A percentile compares a stretch with the other conserved stretches of the same genome.
phyloP scores from a whole-genome alignment of 176 grass and related monocot species.

The Oryza australiensis region DNA sequence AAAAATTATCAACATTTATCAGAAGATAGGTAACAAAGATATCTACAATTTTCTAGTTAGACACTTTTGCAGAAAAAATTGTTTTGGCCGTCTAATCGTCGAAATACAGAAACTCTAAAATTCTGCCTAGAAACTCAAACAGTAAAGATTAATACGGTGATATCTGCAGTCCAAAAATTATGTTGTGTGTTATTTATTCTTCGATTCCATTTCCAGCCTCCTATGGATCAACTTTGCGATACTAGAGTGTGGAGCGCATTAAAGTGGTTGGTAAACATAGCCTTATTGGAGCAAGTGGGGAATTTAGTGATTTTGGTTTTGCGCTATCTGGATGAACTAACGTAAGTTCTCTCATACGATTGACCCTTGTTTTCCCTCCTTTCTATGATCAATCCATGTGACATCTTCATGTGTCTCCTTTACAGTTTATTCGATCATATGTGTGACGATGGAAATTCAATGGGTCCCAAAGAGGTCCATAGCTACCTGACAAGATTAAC shows the following conservation, averaged over 20 bases:
- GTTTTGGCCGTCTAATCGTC: too few species aligned
- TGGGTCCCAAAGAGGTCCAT: slow-evolving; percentile 97
- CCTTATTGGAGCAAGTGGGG: slow-evolving; percentile 90
- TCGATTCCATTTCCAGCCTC: slow-evolving; percentile 53
- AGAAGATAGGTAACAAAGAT: too few species aligned
- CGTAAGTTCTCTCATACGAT: slow-evolving; percentile 49
- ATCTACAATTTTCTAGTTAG: too few species aligned
- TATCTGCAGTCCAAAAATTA: too few species aligned
- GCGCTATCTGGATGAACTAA: slow-evolving; percentile 89
- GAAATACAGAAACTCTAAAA: too few species aligned
- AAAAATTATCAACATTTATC: too few species aligned
- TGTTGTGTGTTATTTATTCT: slow-evolving; percentile 30
- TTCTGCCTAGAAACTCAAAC: too few species aligned
- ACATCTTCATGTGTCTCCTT: background rate
- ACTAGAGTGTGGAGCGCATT: slow-evolving; percentile 95
- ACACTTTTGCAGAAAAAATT: too few species aligned
- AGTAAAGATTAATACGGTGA: too few species aligned
- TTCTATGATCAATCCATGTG: slow-evolving; percentile 8
- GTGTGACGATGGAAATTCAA: slow-evolving; percentile 98
- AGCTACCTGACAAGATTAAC: slow-evolving; percentile 85
- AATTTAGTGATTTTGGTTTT: slow-evolving; percentile 96
- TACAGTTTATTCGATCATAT: slow-evolving; percentile 83
- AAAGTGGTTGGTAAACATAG: slow-evolving; percentile 86
- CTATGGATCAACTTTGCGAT: slow-evolving; percentile 89
- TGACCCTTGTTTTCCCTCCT: background rate